Evolutionary conservation across 306 rosid genomes (phyloP).

Genomic region (Fragaria nilgerrensis): DNA sequence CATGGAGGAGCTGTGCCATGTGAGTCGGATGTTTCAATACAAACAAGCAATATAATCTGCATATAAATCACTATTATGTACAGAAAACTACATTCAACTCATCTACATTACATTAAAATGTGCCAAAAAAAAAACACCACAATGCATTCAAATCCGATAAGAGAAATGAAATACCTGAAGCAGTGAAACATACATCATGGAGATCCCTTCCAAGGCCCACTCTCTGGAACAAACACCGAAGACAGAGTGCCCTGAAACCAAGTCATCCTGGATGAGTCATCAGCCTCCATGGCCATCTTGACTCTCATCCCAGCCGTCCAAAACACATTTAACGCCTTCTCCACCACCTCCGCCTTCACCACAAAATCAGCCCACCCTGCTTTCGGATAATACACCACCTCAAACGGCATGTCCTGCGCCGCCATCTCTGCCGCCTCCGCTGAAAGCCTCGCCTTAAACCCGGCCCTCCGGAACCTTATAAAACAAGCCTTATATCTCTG

Average conservation of each 20-base stretch:
- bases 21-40: too few relatives aligned
- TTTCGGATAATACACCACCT: constrained; percentile 68
- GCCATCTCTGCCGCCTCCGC: constrained; percentile 56
- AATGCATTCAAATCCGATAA: background rate
- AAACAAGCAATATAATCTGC: too few relatives aligned
- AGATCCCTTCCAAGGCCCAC: constrained; percentile 45
- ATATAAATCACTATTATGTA: background rate
- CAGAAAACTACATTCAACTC: background rate
- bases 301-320: constrained; percentile 64
- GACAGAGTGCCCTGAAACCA: constrained; percentile 66
- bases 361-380: constrained; percentile 65
- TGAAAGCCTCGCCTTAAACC: constrained; percentile 39
- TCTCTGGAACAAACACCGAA: constrained; percentile 12
- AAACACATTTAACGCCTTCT: constrained; percentile 30
- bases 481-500: too few relatives aligned
- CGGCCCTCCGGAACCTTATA: background rate
- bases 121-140: background rate
- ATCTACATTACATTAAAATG: background rate
- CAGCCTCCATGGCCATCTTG: constrained; percentile 62
- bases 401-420: constrained; percentile 48
- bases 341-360: constrained; percentile 56
- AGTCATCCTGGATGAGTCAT: constrained; percentile 52
- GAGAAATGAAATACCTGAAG: constrained; percentile 48
- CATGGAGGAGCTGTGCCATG: too few relatives aligned
- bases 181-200: constrained; percentile 54